Evolutionary conservation across 2,329 filamentous ascomycete species (phyloP).

Genomic region (Stemphylium lycopersici): DNA sequence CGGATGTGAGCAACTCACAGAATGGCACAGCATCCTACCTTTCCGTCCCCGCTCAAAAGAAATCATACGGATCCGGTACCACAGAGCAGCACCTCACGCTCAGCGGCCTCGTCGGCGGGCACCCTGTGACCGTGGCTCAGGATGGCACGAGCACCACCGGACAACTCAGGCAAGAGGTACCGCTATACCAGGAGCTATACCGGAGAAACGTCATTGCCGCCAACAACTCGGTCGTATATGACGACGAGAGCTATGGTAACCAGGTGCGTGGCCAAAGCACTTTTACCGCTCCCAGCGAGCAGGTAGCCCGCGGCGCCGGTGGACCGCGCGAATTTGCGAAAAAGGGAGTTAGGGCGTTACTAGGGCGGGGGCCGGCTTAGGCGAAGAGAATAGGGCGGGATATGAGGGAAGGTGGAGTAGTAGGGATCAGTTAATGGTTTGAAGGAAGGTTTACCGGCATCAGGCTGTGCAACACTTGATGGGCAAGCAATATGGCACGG

Average conservation of each 20-base stretch:
- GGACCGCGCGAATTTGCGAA: conserved; percentile 30
- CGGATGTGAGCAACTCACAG: conserved; percentile 58
- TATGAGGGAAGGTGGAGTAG: conserved; percentile 1
- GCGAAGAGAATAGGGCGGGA: conserved; percentile 1
- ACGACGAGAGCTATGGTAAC: conserved; percentile 51
- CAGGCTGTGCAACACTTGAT: conserved; percentile 15
- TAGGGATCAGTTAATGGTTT: conserved; percentile 1
- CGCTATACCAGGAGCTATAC: conserved; percentile 57
- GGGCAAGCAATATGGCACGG: conserved; percentile 16
- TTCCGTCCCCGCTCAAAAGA: conserved; percentile 54
- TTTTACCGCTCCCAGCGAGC: conserved; percentile 6
- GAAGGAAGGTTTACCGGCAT: conserved; percentile 9
- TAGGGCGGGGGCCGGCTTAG: conserved; percentile 38
- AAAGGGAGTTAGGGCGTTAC: conserved; percentile 29
- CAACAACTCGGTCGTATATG: conserved; percentile 60
- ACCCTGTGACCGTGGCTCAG: conserved; percentile 13
- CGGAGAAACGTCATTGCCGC: conserved; percentile 61
- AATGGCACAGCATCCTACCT: conserved; percentile 65
- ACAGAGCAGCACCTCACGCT: conserved; percentile 65
- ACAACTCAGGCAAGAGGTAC: not conserved
- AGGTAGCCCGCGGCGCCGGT: conserved; percentile 5
- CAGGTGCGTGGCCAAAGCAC: conserved; percentile 16
- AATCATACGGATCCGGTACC: conserved; percentile 60
- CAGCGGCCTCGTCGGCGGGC: conserved; percentile 48
- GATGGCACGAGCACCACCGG: conserved; percentile 4